Conservation (phyloP, 176 grass and related monocot species). For the Paspalum notatum region DNA sequence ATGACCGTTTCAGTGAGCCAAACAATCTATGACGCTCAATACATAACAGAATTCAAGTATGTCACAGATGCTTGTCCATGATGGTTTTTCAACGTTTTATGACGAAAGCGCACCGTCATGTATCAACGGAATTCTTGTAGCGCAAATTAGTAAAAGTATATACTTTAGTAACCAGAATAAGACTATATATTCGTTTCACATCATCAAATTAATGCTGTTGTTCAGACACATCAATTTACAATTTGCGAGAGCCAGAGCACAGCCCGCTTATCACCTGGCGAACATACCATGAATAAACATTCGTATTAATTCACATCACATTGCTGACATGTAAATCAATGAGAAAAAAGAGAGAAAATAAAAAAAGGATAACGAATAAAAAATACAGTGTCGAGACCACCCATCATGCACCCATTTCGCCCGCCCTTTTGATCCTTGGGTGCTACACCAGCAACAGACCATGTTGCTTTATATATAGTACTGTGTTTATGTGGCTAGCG, state of each 20-base stretch:
- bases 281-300: neutral
- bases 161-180: no score
- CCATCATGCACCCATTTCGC: neutral
- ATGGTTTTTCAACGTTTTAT: no score
- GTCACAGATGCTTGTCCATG: no score
- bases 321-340: neutral
- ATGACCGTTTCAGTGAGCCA: no score
- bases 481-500: neutral
- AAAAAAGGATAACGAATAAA: neutral
- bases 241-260: neutral
- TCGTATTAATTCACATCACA: slow-evolving; percentile 18
- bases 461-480: neutral
- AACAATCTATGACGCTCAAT: no score
- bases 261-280: neutral
- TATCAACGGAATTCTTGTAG: no score
- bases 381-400: neutral
- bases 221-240: neutral
- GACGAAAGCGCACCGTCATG: no score
- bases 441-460: neutral
- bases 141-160: no score
- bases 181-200: neutral
- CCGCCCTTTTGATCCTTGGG: neutral
- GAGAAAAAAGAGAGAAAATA: neutral
- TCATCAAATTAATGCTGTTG: neutral
- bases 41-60: no score